Percentiles rank a stretch among this genome's conserved stretches.
phyloP scores from a whole-genome alignment of 306 rosid genomes.

The Sechiopsis laciniata region DNA sequence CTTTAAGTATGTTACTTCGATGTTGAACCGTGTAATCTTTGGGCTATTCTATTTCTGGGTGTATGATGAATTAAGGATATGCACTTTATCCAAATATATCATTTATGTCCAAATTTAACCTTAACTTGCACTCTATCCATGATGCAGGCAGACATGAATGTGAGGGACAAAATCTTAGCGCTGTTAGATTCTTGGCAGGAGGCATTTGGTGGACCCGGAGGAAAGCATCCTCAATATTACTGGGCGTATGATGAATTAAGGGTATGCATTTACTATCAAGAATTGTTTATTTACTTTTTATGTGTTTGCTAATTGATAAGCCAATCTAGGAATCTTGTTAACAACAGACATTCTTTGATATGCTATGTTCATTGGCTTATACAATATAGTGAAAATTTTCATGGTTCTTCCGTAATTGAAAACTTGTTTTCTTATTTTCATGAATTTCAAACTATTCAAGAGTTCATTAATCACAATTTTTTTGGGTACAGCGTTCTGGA shows the following conservation, averaged over 20 bases:
- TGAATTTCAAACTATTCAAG: neutral
- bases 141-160: slow-evolving; percentile 84
- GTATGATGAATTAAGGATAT: neutral
- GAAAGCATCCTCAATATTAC: slow-evolving; percentile 84
- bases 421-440: neutral
- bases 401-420: neutral
- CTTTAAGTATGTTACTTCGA: neutral
- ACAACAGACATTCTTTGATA: neutral
- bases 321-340: neutral
- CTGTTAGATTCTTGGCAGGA: slow-evolving; percentile 91
- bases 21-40: neutral
- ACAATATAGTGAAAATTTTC: neutral
- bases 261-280: slow-evolving; percentile 35
- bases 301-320: neutral
- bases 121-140: slow-evolving; percentile 4
- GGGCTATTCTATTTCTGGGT: neutral
- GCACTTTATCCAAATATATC: neutral
- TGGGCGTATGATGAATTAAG: slow-evolving; percentile 79
- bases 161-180: slow-evolving; percentile 75
- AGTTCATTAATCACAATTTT: slow-evolving; percentile 13
- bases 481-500: slow-evolving; percentile 73
- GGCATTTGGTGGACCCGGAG: slow-evolving; percentile 89
- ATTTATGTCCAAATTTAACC: neutral
- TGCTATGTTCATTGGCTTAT: neutral
- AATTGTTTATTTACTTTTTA: slow-evolving; percentile 18